Percentiles rank a stretch among this genome's conserved stretches.
Conservation (phyloP, 108 stramenopile genomes). For the Craspedostauros australis region DNA sequence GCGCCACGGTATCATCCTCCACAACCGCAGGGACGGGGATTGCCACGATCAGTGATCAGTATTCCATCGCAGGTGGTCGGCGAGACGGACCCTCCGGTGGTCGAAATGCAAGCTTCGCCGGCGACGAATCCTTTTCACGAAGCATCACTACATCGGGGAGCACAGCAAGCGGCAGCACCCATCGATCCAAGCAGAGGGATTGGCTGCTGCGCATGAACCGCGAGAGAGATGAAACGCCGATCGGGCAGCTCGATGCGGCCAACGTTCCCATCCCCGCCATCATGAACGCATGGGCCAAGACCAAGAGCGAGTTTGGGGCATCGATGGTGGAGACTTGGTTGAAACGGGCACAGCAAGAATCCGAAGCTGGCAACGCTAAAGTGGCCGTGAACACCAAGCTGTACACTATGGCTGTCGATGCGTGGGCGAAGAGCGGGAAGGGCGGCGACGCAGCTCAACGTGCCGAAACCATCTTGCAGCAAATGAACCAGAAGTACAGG, state of each 20-base stretch:
- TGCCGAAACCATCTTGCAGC: slow-evolving; percentile 73
- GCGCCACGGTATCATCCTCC: no score
- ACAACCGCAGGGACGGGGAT: no score
- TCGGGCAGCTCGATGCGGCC: slow-evolving; percentile 69
- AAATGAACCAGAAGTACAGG: slow-evolving; percentile 65
- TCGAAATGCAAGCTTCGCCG: no score
- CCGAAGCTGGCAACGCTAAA: slow-evolving; percentile 52
- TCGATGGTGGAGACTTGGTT: slow-evolving; percentile 81
- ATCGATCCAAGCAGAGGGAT: slow-evolving; percentile 55
- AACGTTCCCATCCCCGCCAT: slow-evolving; percentile 56
- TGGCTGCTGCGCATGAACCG: slow-evolving; percentile 83
- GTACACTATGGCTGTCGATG: slow-evolving; percentile 87
- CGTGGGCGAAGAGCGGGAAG: slow-evolving; percentile 82
- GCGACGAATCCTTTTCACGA: no score
- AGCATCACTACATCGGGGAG: no score
- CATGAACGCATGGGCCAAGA: slow-evolving; percentile 86
- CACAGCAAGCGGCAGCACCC: no score
- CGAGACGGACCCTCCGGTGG: no score
- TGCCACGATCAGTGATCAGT: no score
- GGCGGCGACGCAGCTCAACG: slow-evolving; percentile 67
- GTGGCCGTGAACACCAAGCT: slow-evolving; percentile 67
- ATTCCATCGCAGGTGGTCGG: no score
- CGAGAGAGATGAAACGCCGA: slow-evolving; percentile 48
- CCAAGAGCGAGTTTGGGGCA: slow-evolving; percentile 71
- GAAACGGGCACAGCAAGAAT: slow-evolving; percentile 59